phyloP scores from a whole-genome alignment of 2,329 filamentous ascomycete species.

The Sporothrix humicola region DNA sequence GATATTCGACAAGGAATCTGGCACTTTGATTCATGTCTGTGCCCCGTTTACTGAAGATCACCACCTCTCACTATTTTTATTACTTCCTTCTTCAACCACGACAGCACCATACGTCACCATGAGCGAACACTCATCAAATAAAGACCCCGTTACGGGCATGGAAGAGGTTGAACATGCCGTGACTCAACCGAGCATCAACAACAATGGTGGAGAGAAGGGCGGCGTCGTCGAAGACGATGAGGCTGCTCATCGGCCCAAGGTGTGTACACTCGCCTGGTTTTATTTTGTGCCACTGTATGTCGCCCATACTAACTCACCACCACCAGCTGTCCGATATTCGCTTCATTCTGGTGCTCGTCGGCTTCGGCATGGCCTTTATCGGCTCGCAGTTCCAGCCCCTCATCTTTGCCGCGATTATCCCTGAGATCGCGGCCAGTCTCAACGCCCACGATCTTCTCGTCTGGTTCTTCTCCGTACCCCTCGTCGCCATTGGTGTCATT shows the following conservation, averaged over 20 bases:
- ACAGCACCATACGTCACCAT: not conserved
- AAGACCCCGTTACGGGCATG: not conserved
- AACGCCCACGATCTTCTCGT: not conserved
- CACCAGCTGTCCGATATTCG: conserved; percentile 16
- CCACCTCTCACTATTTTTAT: not conserved
- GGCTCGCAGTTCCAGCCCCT: conserved; percentile 24
- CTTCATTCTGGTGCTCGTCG: conserved; percentile 18
- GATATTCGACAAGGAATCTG: not conserved
- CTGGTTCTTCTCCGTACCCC: conserved; percentile 13
- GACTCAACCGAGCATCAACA: not conserved
- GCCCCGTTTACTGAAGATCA: conserved; percentile 5
- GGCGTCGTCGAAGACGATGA: not conserved
- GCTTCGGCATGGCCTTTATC: conserved; percentile 27
- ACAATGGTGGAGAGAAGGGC: not conserved
- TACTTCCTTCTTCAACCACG: not conserved
- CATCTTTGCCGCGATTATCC: conserved; percentile 1
- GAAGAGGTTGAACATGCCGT: not conserved
- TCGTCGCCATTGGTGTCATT: conserved; percentile 14
- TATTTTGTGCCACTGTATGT: not conserved
- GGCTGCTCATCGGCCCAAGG: not conserved
- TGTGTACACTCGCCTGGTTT: not conserved
- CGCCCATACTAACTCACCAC: no score
- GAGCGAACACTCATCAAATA: conserved; percentile 10
- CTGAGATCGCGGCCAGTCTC: not conserved
- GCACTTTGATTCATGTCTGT: not conserved